Percentiles rank a stretch among this genome's conserved stretches.
Conservation (phyloP, 345 rosid genomes). For the Syzygium jambos region DNA sequence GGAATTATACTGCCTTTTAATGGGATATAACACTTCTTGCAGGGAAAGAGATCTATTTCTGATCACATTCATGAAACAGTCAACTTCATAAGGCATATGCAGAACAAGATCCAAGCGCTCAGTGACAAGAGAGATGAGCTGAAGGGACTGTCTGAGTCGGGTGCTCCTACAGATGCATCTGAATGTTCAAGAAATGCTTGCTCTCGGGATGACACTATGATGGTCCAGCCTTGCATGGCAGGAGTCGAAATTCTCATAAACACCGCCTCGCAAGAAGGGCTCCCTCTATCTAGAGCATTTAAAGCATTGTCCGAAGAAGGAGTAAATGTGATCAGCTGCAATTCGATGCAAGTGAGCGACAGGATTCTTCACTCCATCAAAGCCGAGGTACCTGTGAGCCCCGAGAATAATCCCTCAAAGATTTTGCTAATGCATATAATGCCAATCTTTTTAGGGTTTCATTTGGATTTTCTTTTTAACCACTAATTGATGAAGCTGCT, state of each 20-base stretch:
- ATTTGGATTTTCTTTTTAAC: not conserved
- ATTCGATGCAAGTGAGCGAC: slow-evolving; percentile 21
- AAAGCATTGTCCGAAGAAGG: slow-evolving; percentile 17
- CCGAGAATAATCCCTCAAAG: not conserved
- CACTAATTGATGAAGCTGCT: not conserved
- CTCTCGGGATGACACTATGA: slow-evolving; percentile 4
- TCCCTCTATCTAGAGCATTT: slow-evolving; percentile 25
- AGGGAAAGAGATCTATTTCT: slow-evolving; percentile 41
- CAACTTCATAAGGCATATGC: slow-evolving; percentile 26
- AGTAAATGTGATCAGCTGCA: slow-evolving; percentile 15
- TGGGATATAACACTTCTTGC: not conserved
- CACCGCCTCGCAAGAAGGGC: slow-evolving; percentile 4
- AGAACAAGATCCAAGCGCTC: slow-evolving; percentile 16
- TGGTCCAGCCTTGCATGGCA: slow-evolving; percentile 12
- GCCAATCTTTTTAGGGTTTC: not conserved
- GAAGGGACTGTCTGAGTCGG: slow-evolving; percentile 1
- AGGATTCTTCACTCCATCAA: slow-evolving; percentile 19
- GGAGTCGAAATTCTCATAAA: slow-evolving; percentile 29
- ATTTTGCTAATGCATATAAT: not conserved
- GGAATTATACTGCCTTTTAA: not conserved
- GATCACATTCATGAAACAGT: slow-evolving; percentile 39
- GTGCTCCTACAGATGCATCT: not conserved
- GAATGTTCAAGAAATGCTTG: not conserved
- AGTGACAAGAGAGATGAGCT: slow-evolving; percentile 27
- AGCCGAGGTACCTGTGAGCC: slow-evolving; percentile 20